Conservation (phyloP, 2,329 filamentous ascomycete genomes). For the Fusarium austroafricanum region DNA sequence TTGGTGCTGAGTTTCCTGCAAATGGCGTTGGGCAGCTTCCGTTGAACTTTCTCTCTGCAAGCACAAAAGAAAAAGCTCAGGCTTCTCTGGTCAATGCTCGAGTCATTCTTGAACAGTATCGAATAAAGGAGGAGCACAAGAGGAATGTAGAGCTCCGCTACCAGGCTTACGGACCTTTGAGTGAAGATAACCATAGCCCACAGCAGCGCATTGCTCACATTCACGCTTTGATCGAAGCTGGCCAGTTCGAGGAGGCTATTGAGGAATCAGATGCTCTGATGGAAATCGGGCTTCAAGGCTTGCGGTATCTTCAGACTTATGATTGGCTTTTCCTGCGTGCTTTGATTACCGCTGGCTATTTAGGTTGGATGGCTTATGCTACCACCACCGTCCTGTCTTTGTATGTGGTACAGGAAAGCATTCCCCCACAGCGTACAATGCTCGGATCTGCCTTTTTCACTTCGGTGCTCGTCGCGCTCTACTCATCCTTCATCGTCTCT, state of each 20-base stretch:
- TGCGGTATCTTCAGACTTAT: slow-evolving; percentile 96
- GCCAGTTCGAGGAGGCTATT: slow-evolving; percentile 81
- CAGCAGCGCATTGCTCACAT: slow-evolving; percentile 77
- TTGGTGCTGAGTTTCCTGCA: slow-evolving; percentile 88
- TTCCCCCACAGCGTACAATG: slow-evolving; percentile 71
- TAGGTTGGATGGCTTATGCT: slow-evolving; percentile 96
- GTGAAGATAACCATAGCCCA: slow-evolving; percentile 69
- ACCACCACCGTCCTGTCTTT: slow-evolving; percentile 88
- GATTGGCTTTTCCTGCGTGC: slow-evolving; percentile 96
- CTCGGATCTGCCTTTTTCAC: slow-evolving; percentile 75
- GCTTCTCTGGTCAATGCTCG: slow-evolving; percentile 86
- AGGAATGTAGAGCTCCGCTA: slow-evolving; percentile 80
- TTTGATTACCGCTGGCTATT: slow-evolving; percentile 88
- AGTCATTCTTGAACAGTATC: slow-evolving; percentile 94
- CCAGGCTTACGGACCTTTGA: slow-evolving; percentile 78
- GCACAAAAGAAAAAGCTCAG: slow-evolving; percentile 80
- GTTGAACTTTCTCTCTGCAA: slow-evolving; percentile 80
- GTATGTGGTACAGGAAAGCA: slow-evolving; percentile 81
- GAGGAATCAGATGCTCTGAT: slow-evolving; percentile 81
- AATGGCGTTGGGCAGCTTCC: slow-evolving; percentile 97
- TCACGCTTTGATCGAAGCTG: slow-evolving; percentile 71
- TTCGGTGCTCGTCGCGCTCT: slow-evolving; percentile 79
- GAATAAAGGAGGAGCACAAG: slow-evolving; percentile 90
- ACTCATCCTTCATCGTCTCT: slow-evolving; percentile 82
- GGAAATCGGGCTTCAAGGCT: slow-evolving; percentile 78